Evolutionary conservation across 2,329 filamentous ascomycete genomes (phyloP).

Genomic region (Cordyceps javanica): DNA sequence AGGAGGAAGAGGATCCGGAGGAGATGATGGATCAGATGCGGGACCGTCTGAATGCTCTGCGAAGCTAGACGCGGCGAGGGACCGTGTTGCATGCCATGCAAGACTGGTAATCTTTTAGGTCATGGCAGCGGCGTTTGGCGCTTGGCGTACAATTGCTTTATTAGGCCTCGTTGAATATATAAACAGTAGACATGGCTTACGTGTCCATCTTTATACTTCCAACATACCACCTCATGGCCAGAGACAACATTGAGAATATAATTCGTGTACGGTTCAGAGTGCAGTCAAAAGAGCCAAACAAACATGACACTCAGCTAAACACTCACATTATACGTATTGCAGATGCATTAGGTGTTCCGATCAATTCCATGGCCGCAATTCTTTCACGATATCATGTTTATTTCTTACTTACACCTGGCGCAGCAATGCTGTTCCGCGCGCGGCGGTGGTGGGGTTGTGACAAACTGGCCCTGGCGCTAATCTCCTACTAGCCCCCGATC

Average conservation of each 20-base stretch:
- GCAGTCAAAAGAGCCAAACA: too few species aligned
- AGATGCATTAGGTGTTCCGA: too few species aligned
- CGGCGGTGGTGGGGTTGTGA: neutral
- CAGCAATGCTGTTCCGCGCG: neutral
- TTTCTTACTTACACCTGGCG: neutral
- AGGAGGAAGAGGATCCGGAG: slow-evolving; percentile 81
- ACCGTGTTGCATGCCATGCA: neutral
- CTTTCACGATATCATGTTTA: too few species aligned
- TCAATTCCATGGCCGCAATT: too few species aligned
- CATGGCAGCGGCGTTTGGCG: slow-evolving; percentile 9
- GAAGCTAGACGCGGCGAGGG: slow-evolving; percentile 56
- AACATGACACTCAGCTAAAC: too few species aligned
- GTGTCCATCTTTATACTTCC: neutral
- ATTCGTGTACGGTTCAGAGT: too few species aligned
- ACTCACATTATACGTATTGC: too few species aligned
- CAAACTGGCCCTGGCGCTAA: neutral
- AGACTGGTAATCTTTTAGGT: neutral
- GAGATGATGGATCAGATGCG: slow-evolving; percentile 93
- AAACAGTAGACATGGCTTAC: neutral
- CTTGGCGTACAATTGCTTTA: slow-evolving; percentile 7
- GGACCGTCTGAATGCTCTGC: slow-evolving; percentile 80
- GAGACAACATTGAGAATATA: too few species aligned
- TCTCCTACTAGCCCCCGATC: neutral
- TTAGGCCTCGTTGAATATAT: neutral
- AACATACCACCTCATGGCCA: neutral